phyloP scores from a whole-genome alignment of 257 asterid genomes.

The Vinca minor region DNA sequence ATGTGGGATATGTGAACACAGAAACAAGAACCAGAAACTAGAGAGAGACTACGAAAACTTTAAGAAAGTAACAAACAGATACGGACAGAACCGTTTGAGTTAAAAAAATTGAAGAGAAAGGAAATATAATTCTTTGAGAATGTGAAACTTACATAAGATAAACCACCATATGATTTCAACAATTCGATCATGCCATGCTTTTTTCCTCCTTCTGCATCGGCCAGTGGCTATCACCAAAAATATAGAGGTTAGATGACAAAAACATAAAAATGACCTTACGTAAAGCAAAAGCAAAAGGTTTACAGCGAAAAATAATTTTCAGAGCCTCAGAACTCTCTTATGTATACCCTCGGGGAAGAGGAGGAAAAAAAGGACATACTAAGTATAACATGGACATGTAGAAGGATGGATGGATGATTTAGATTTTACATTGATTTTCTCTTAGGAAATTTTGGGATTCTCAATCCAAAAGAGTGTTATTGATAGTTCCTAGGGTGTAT shows the following conservation, averaged over 20 bases:
- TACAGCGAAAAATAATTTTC: not conserved
- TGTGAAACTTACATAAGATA: constrained; percentile 63
- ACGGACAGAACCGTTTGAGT: not conserved
- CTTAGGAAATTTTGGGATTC: not conserved
- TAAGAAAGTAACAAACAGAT: not conserved
- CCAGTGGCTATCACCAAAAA: constrained; percentile 67
- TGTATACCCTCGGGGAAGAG: not conserved
- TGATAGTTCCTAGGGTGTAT: not conserved
- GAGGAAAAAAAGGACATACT: not conserved
- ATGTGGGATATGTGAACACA: not conserved
- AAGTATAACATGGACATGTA: not conserved
- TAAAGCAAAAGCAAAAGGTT: too few relatives aligned
- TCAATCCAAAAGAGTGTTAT: too few relatives aligned
- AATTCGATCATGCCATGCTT: constrained; percentile 57
- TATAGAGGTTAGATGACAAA: constrained; percentile 8
- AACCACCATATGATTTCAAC: constrained; percentile 70
- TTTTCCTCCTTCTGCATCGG: constrained; percentile 96
- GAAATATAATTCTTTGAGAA: not conserved
- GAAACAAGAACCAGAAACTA: not conserved
- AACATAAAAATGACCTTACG: not conserved
- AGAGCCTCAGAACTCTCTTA: not conserved
- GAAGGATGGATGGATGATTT: not conserved
- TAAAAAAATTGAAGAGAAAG: not conserved
- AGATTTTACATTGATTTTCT: not conserved
- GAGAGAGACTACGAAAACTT: not conserved